Evolutionary conservation across 2,329 filamentous ascomycete genomes (phyloP), one percentile per base, ranked within the genome.

Genomic region (Dactylellina leptospora): DNA sequence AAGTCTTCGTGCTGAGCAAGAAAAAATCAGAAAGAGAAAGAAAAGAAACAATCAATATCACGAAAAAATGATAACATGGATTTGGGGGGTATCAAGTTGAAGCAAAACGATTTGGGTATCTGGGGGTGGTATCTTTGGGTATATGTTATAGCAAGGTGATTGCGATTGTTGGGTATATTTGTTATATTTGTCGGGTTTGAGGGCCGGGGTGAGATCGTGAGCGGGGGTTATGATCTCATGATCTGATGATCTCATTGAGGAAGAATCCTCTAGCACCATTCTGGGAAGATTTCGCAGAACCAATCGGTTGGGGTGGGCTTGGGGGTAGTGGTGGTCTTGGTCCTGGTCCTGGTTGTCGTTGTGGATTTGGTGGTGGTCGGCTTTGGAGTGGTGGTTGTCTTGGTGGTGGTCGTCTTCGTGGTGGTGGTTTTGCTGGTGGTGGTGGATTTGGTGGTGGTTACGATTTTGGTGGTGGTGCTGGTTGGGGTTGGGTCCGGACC

Each of bases 281-380:
- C 36, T 38, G 44, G 42, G 33, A 66, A 56, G 42, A 58, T 28
- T 6, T 58, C 51, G 30, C 61, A 66, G 42, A 42, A 58, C 61
- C 61, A 66, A 40, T 56, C 60, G 47, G 61, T 55, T 61, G 38
- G 59, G 16, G 61, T 59, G 23, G 51, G 6, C 50, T 56, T 50
- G 38, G 60, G 44, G n/a, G 60, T 44, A 33, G 54, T 55, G 20
- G 58, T 63, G 11, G 45, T 3, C 11, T 28, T 60, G 47, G 55
- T 47, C 18, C 51, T 50, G 10, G 18, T 62, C n/a, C 22, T 20
- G 5, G 6, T 36, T 18, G 56, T 61, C 16, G 18, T 50, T 5
- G 33, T 53, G 18, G 36, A 9, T 23, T 20, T 27, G 13, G 47
- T 62, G 13, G 47, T 51, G 30, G 60, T 55, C 1, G 42, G 23